Conservation (phyloP, 768 basidiomycete genomes). For the Suillus discolor region DNA sequence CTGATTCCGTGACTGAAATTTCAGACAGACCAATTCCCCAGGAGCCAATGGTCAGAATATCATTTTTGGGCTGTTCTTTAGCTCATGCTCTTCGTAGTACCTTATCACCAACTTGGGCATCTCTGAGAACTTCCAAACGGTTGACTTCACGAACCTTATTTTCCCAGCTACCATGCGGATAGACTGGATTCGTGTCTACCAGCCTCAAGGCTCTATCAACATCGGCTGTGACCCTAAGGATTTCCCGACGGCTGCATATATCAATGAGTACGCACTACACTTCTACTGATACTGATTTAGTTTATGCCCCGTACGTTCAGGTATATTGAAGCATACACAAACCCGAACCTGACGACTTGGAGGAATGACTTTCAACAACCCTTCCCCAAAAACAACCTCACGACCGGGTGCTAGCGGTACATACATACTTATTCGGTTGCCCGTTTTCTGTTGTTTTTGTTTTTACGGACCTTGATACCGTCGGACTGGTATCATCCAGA, state of each 20-base stretch:
- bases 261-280: conserved; percentile 57
- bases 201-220: conserved; percentile 66
- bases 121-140: conserved; percentile 74
- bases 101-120: conserved; percentile 86
- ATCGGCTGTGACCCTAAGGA: conserved; percentile 83
- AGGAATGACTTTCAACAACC: conserved; percentile 59
- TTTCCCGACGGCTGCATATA: conserved; percentile 83
- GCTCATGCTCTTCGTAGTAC: conserved; percentile 50
- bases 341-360: conserved; percentile 83
- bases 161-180: conserved; percentile 79
- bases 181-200: conserved; percentile 93
- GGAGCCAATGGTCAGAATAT: conserved; percentile 73
- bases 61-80: neutral
- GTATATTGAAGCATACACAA: conserved; percentile 75
- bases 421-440: neutral
- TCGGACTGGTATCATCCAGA: conserved; percentile 14
- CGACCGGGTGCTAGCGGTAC: conserved; percentile 54
- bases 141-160: conserved; percentile 69
- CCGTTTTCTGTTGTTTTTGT: conserved; percentile 9
- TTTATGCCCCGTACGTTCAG: conserved; percentile 23
- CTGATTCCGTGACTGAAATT: conserved; percentile 60
- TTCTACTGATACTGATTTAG: neutral
- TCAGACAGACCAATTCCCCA: conserved; percentile 70
- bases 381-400: conserved; percentile 67
- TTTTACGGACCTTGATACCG: conserved; percentile 7